Conservation (phyloP, 345 rosid genomes). For the Brassica cretica region DNA sequence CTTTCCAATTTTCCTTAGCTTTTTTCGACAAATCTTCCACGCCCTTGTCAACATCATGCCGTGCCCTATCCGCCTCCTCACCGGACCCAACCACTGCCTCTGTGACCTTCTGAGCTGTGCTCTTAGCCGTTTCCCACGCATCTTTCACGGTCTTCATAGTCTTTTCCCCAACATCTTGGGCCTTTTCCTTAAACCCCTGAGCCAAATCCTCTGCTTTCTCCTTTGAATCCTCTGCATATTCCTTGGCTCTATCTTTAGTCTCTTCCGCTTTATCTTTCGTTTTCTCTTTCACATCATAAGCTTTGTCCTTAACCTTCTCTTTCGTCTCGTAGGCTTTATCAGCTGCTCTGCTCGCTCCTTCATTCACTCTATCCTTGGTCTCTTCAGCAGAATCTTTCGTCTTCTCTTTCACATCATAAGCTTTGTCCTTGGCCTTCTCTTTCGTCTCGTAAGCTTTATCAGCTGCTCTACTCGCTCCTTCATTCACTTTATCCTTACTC, state of each 20-base stretch:
- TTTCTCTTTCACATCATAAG: not conserved
- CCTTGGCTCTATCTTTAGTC: slow-evolving; percentile 17
- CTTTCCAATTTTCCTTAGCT: not conserved
- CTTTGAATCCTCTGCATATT: slow-evolving; percentile 26
- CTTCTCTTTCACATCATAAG: slow-evolving; percentile 21
- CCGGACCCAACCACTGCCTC: slow-evolving; percentile 39
- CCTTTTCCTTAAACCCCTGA: slow-evolving; percentile 37
- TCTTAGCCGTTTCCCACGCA: slow-evolving; percentile 35
- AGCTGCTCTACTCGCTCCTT: not conserved
- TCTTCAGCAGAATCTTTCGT: not conserved
- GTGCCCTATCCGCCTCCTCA: slow-evolving; percentile 32
- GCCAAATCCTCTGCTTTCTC: slow-evolving; percentile 30
- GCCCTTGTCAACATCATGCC: slow-evolving; percentile 29
- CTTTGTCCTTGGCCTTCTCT: slow-evolving; percentile 23
- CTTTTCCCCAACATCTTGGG: slow-evolving; percentile 35
- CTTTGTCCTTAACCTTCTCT: slow-evolving; percentile 24
- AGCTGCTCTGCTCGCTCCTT: slow-evolving; percentile 29
- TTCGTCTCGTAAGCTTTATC: slow-evolving; percentile 15
- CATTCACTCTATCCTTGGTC: slow-evolving; percentile 14
- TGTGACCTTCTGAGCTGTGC: slow-evolving; percentile 38
- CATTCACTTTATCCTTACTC: not conserved
- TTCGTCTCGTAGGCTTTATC: slow-evolving; percentile 21
- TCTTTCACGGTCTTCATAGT: slow-evolving; percentile 39
- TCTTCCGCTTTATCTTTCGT: slow-evolving; percentile 10
- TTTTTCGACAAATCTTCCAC: slow-evolving; percentile 33